Evolutionary conservation across 768 basidiomycete species (phyloP), one percentile per base, ranked within the genome.

Genomic region (Punctularia strigosozonata): DNA sequence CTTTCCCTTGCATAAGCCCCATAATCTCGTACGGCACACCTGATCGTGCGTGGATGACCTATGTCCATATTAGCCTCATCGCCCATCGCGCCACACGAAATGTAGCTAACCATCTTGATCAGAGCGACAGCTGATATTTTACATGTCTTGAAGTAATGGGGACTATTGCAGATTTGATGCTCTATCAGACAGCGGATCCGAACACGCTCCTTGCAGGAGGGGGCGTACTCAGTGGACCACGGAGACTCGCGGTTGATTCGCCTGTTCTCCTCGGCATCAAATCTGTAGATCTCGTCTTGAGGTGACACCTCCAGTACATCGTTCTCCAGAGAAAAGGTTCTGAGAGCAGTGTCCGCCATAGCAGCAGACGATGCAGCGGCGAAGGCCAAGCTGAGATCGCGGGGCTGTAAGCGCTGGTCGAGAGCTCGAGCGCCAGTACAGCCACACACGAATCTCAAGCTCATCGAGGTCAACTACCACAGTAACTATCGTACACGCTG

Each of bases 1-100:
- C 81, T 61, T 95, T 94, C 41, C 92, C 92, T 60, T 95, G 92
- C 91, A 99, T 95, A 23, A 98, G 73, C 7, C 94, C 94, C 94
- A 99, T 99, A 54, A 99, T 95, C 62, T 99, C 94, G 64, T 97
- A 88, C 42, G 85, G 83, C 4, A 95, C 94, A 43, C 94, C 94
- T 2, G 94, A 97, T 37, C 94, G 79, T 23, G 94, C 94, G 57
- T 97, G 94, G 56, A 97, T 98, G 46, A 98, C 84, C 94, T 98
- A 19, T 8, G 19, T 12, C 8, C 33, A 34, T 15, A 8, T 28
- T 15, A 8, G 26, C 8, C 10, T 28, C 15, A 28, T 15, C 8
- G 26, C 26, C 8, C 26, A 28, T 28, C 26, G 61, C 61, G 64
- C 43, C 12, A 24, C 5, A 14, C 22, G 13, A 38, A n/a, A 25